These are phyloP conservation scores for Turritis glabra DNA, from an alignment of 345 rosid species.

Conservation along the genomic window DNA sequence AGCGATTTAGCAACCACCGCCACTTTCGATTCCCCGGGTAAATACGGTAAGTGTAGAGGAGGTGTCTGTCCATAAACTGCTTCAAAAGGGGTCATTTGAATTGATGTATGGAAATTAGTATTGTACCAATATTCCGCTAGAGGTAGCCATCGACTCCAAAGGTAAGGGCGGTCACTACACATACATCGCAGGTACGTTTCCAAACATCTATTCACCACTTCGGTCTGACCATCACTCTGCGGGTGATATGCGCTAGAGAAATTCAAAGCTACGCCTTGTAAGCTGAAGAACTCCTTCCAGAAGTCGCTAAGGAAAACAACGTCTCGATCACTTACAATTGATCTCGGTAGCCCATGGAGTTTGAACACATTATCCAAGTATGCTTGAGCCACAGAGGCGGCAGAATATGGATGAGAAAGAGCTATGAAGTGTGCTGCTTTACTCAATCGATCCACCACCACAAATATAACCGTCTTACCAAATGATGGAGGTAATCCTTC, in stretches of 20 bases:
- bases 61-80: too few relatives aligned
- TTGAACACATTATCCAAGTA: neutral
- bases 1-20: too few relatives aligned
- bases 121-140: too few relatives aligned
- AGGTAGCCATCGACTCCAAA: neutral
- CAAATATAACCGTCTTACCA: neutral
- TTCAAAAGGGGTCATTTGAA: too few relatives aligned
- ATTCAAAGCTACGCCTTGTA: neutral
- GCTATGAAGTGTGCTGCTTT: neutral
- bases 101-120: too few relatives aligned
- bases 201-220: rapidly evolving
- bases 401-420: neutral
- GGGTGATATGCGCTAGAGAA: neutral
- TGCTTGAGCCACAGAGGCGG: neutral
- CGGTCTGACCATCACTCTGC: neutral
- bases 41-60: too few relatives aligned
- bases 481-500: neutral
- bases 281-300: neutral
- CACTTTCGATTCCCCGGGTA: too few relatives aligned
- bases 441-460: neutral
- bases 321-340: neutral
- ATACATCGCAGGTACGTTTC: neutral
- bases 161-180: neutral
- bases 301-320: neutral
- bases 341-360: neutral